Base-by-base conservation (phyloP, 78 protist genomes). In the Cyanophora paradoxa region DNA sequence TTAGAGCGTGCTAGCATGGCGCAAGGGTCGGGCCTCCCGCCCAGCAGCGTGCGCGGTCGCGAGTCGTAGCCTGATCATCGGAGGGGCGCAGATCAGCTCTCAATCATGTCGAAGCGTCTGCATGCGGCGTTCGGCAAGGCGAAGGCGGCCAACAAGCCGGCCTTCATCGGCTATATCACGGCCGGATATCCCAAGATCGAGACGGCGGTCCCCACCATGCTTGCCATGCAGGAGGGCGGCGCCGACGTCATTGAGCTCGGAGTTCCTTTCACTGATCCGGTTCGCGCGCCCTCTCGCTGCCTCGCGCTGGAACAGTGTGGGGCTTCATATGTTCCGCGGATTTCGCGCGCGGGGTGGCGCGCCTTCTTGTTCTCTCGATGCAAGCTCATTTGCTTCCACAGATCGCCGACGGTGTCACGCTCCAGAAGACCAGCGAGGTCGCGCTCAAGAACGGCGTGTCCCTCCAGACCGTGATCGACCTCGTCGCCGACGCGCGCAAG, bases 241-340 rank as follows among this genome's bases (percentile, higher is more conserved):
- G 86, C 87, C 16, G 94, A 86, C 57, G 30, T 90, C 46, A 90
- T 90, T 48, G 94, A 90, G 74, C 63, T 85, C 7, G 92, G 91
- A 20, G 77, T 78, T 26, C 80, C 73, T 5, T 75, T 75, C 63
- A 46, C 74, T 16, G 80, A 75, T 40, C 80, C 80, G 42, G 2
- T 64, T 42, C 10, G 6, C 48, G 6, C 48, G 48, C 6, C 6
- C 10, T 10, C 22, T 13, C 48, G 6, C 10, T 42, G 48, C 48
- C 48, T 42, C 22, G 22, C 48, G 22, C 48, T 42, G 22, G 6
- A 42, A 42, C 10, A 13, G 48, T 42, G 22, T 42, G 48, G 48
- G 6, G 48, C 48, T 42, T 10, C 48, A 13, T 42, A 10, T 10
- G 48, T 13, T 6, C 48, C 48, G 10, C 48, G 10, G 22, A 6